Percentiles rank a stretch among this genome's conserved stretches.
Evolutionary conservation across 2,329 filamentous ascomycete species (phyloP).

Genomic region (Lasiodiplodia sp.): DNA sequence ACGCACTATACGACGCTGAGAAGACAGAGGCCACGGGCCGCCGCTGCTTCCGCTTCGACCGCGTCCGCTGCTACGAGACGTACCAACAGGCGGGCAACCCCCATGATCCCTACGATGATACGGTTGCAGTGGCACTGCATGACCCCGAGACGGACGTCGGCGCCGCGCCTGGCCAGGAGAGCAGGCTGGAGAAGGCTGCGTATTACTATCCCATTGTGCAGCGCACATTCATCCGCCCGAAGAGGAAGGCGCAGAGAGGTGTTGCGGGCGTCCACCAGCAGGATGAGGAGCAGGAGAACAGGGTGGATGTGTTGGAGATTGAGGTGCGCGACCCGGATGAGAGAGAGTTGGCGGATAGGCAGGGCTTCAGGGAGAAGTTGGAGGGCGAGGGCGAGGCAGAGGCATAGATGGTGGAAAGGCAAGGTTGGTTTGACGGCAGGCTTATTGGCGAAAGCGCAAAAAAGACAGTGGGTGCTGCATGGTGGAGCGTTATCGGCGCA

Average conservation of each 20-base stretch:
- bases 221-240: conserved; percentile 60
- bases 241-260: conserved; percentile 54
- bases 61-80: conserved; percentile 67
- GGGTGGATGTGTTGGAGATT: conserved; percentile 62
- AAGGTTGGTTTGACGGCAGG: neutral
- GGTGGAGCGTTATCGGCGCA: neutral
- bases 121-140: conserved; percentile 64
- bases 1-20: conserved; percentile 43
- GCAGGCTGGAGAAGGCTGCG: conserved; percentile 57
- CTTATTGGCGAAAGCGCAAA: neutral
- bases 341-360: conserved; percentile 50
- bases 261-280: conserved; percentile 50
- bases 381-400: conserved; percentile 22
- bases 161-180: conserved; percentile 32
- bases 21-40: conserved; percentile 47
- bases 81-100: conserved; percentile 59
- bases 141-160: conserved; percentile 52
- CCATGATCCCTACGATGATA: conserved; percentile 61
- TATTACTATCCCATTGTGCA: conserved; percentile 69
- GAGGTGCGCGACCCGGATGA: conserved; percentile 59
- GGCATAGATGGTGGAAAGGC: neutral
- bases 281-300: conserved; percentile 52
- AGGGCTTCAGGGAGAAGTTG: conserved; percentile 22
- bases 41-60: conserved; percentile 62
- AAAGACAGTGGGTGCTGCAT: neutral